These are phyloP conservation scores for Phytophthora fragariaefolia DNA, from an alignment of 352 stramenopile genomes.

Conservation along the genomic window DNA sequence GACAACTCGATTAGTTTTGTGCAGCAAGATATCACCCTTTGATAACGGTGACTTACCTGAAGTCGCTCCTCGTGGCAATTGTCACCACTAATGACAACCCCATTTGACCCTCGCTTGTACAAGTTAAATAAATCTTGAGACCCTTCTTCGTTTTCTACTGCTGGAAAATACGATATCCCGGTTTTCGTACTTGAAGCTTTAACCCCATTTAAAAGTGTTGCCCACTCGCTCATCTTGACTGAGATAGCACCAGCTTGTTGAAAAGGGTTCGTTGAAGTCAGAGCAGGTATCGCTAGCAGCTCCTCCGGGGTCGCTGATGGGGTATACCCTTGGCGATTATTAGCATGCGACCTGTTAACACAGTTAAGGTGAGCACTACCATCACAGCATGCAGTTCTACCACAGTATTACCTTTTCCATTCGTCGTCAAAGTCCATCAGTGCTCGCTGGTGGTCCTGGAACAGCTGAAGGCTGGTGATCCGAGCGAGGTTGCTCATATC, in stretches of 20 bases:
- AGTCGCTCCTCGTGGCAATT: constrained; percentile 27
- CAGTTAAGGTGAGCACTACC: neutral
- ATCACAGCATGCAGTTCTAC: neutral
- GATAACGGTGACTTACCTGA: constrained; percentile 29
- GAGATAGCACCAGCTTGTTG: constrained; percentile 13
- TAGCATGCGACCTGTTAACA: constrained; percentile 35
- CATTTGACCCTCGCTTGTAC: constrained; percentile 43
- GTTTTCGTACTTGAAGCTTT: constrained; percentile 33
- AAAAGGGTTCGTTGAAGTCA: constrained; percentile 36
- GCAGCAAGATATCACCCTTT: too few relatives aligned
- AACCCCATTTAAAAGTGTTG: constrained; percentile 32
- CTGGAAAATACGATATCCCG: constrained; percentile 1
- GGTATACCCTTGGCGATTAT: constrained; percentile 24
- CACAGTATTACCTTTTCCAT: constrained; percentile 44
- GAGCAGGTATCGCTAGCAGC: constrained; percentile 5
- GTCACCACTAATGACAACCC: constrained; percentile 33
- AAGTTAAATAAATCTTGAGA: constrained; percentile 26
- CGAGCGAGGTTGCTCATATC: constrained; percentile 35
- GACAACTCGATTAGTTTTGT: neutral
- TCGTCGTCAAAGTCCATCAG: constrained; percentile 66
- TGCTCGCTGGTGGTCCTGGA: constrained; percentile 51
- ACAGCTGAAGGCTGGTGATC: constrained; percentile 54
- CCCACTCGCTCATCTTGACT: constrained; percentile 19
- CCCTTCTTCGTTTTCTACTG: constrained; percentile 7
- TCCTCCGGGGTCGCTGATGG: constrained; percentile 2